Conservation (phyloP, 2,329 filamentous ascomycete genomes). For the Stylonectria norvegica region DNA sequence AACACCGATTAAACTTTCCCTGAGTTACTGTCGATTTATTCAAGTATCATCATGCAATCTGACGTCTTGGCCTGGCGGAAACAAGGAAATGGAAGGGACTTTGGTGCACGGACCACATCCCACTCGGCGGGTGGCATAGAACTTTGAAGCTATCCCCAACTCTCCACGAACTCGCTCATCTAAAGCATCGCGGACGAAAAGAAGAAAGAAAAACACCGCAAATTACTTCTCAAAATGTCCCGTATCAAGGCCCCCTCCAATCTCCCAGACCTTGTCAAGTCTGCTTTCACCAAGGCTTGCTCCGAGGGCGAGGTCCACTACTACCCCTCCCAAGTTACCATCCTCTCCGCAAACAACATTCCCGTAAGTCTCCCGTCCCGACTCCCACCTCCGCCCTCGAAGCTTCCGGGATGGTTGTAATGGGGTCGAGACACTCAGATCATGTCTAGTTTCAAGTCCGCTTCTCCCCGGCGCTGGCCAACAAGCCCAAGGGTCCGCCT, state of each 20-base stretch:
- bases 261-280: constrained; percentile 50
- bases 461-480: constrained; percentile 65
- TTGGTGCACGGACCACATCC: neutral
- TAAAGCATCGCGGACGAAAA: too few species aligned
- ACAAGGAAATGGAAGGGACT: neutral
- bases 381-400: too few species aligned
- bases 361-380: constrained; percentile 36
- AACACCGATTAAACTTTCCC: too few species aligned
- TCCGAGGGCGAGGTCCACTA: constrained; percentile 49
- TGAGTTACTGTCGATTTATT: too few species aligned
- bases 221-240: constrained; percentile 31
- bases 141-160: neutral
- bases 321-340: constrained; percentile 51
- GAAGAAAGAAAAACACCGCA: too few species aligned
- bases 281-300: constrained; percentile 47
- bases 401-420: too few species aligned
- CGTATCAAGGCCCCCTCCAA: constrained; percentile 41
- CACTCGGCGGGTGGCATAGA: too few species aligned
- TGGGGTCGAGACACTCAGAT: too few species aligned
- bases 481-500: constrained; percentile 54
- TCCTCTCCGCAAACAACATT: constrained; percentile 42
- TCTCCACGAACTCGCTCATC: too few species aligned
- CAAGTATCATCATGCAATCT: too few species aligned
- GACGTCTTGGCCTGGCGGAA: too few species aligned
- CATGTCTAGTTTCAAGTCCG: constrained; percentile 66